Evolutionary conservation across 176 grass and related monocot species (phyloP), one percentile per base, ranked within the genome.

Genomic region (Echinochloa phyllopogon): DNA sequence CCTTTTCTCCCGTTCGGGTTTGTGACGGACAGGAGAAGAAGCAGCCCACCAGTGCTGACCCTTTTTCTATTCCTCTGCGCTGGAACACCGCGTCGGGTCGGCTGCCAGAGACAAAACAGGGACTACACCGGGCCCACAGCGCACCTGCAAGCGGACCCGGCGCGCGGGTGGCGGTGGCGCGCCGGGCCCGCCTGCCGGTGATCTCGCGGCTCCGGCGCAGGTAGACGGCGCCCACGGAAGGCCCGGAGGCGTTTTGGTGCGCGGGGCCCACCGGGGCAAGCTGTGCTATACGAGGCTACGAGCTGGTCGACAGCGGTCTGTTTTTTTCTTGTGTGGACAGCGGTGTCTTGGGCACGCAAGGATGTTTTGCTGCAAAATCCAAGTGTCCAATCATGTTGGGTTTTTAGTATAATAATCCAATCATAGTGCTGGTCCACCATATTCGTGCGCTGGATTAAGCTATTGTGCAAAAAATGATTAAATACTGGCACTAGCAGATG

Each of bases 1-100:
- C 3, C 51, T 9, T 25, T 37, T 53, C 0, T 11, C 0, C 17
- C 7, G 23, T 44, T 33, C 11, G 72, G 24, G 3, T 68, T 3
- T 2, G 51, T 47, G 75, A 68, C 8, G 1, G 10, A 2, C 10
- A 1, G 8, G 2, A 56, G 18, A 33, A 69, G 33, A 10, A 38
- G 41, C 36, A 21, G 59, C 2, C 4, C 39, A 36, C 11, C 14
- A 50, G 16, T 68, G 47, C 5, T 12, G 8, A 10, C 0, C 15
- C 21, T 4, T 51, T 43, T 62, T 51, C 38, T 43, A 86, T 66
- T 58, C 43, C 12, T 42, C 45, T 38, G 74, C 33, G 51, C 68
- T 79, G 82, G 75, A 88, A 84, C 75, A 50, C 57, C 87, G 76
- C 87, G 82, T 75, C 42, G 41, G 69, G 82, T 79, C 67, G 67